phyloP scores from a whole-genome alignment of 129 eudicot species.

The Sambucus nigra region DNA sequence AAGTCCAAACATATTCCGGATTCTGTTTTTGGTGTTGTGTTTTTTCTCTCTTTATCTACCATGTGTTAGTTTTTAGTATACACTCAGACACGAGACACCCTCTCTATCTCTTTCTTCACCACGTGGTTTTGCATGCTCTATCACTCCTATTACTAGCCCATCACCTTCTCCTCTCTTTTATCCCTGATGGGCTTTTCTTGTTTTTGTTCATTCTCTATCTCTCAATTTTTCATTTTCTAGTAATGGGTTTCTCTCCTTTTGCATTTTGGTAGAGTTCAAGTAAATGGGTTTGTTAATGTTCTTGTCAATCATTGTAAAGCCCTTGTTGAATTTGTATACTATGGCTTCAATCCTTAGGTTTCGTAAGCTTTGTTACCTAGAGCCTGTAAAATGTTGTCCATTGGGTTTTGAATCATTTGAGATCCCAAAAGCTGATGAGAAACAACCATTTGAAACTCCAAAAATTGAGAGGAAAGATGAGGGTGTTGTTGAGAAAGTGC shows the following conservation, averaged over 20 bases:
- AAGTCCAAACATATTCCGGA: neutral
- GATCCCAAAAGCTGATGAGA: slow-evolving; percentile 20
- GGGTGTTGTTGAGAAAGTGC: slow-evolving; percentile 3
- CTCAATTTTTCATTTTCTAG: slow-evolving; percentile 5
- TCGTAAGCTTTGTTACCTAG: slow-evolving; percentile 41
- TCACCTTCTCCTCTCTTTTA: no score
- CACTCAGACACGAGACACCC: slow-evolving; percentile 13
- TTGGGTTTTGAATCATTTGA: slow-evolving; percentile 22
- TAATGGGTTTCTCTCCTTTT: slow-evolving; percentile 16
- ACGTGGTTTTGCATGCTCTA: slow-evolving; percentile 15
- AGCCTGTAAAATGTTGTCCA: slow-evolving; percentile 26
- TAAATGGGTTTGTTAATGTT: no score
- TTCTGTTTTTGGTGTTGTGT: slow-evolving; percentile 3
- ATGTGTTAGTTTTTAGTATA: neutral
- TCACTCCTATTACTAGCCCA: slow-evolving; percentile 1
- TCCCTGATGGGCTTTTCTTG: no score
- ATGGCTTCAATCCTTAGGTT: slow-evolving; percentile 68
- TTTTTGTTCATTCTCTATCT: slow-evolving; percentile 5
- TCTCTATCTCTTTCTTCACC: slow-evolving; percentile 19
- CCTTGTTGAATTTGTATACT: slow-evolving; percentile 6
- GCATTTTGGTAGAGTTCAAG: no score
- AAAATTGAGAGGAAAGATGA: slow-evolving; percentile 26
- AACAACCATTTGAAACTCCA: slow-evolving; percentile 18
- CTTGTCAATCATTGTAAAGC: slow-evolving; percentile 4
- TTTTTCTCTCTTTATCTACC: neutral